Evolutionary conservation across 2,329 filamentous ascomycete genomes (phyloP).

Genomic region (Colletotrichum orchidophilum): DNA sequence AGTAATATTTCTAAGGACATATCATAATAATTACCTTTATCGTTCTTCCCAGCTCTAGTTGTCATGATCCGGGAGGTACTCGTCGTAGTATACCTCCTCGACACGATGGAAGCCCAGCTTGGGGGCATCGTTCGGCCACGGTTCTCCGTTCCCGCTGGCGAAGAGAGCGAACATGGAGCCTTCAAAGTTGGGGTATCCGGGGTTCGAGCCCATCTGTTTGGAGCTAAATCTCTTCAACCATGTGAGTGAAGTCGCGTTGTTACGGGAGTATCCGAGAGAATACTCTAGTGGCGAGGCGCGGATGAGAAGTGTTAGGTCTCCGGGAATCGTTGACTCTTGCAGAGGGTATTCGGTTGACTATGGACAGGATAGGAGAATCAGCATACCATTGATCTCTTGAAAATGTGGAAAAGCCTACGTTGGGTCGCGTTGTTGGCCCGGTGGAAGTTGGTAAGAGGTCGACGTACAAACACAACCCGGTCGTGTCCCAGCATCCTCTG

Average conservation of each 20-base stretch:
- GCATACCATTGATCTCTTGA: not conserved
- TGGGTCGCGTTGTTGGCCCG: slow-evolving; percentile 16
- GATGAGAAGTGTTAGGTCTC: slow-evolving; percentile 35
- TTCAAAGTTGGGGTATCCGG: slow-evolving; percentile 35
- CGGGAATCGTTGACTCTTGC: slow-evolving; percentile 18
- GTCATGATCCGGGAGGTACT: not conserved
- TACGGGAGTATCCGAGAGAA: slow-evolving; percentile 37
- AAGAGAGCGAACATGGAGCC: slow-evolving; percentile 39
- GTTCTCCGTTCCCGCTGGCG: slow-evolving; percentile 36
- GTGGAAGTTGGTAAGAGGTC: slow-evolving; percentile 17
- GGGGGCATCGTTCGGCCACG: slow-evolving; percentile 36
- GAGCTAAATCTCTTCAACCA: slow-evolving; percentile 36
- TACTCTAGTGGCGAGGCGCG: slow-evolving; percentile 37
- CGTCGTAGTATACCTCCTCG: slow-evolving; percentile 36
- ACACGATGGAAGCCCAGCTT: slow-evolving; percentile 37
- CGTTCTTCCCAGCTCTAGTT: not conserved
- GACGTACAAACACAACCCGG: slow-evolving; percentile 35
- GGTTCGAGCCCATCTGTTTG: slow-evolving; percentile 19
- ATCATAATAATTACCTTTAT: too few species aligned
- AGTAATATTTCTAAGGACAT: too few species aligned
- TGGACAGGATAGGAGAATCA: not conserved
- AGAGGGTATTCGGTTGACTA: slow-evolving; percentile 28
- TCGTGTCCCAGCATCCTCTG: slow-evolving; percentile 37
- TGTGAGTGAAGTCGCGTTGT: slow-evolving; percentile 3
- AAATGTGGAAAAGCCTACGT: not conserved